Conservation (phyloP, 345 rosid species). For the Eucalyptus sp. region DNA sequence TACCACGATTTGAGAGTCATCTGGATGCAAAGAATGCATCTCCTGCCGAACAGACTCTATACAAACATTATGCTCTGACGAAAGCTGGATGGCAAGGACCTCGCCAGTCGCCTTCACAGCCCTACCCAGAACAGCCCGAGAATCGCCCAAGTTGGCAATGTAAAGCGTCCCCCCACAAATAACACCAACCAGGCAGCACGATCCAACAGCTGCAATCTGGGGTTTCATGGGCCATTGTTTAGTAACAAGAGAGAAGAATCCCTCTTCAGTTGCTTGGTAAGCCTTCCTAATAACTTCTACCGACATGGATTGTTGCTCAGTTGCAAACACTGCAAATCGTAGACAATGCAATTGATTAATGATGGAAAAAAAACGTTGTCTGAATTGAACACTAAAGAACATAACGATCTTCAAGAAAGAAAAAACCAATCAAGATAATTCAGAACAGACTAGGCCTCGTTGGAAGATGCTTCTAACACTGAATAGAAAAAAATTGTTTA, state of each 20-base stretch:
- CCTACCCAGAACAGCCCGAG: constrained; percentile 93
- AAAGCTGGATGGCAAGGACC: constrained; percentile 74
- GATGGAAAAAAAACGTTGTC: neutral
- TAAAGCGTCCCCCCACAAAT: constrained; percentile 69
- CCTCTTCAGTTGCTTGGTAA: constrained; percentile 93
- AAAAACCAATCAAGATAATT: neutral
- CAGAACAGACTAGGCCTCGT: neutral
- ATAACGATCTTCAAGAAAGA: neutral
- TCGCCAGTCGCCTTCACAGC: constrained; percentile 75
- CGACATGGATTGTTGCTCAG: constrained; percentile 81
- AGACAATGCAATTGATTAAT: neutral
- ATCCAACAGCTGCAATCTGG: constrained; percentile 95
- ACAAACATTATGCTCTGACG: constrained; percentile 80
- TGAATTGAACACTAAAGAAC: neutral
- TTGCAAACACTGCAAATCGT: constrained; percentile 40
- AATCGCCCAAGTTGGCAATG: constrained; percentile 87
- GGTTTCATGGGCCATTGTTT: constrained; percentile 93
- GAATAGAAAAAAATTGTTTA: neutral
- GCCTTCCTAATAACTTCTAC: constrained; percentile 77
- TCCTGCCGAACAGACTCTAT: constrained; percentile 90
- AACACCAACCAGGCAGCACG: constrained; percentile 88
- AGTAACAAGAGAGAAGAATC: constrained; percentile 72
- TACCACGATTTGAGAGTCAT: constrained; percentile 75
- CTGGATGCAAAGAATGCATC: constrained; percentile 83
- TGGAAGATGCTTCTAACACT: neutral